Evolutionary conservation across 192 early-diverging fungal species (phyloP).

Genomic region (Gonapodya prolifera): DNA sequence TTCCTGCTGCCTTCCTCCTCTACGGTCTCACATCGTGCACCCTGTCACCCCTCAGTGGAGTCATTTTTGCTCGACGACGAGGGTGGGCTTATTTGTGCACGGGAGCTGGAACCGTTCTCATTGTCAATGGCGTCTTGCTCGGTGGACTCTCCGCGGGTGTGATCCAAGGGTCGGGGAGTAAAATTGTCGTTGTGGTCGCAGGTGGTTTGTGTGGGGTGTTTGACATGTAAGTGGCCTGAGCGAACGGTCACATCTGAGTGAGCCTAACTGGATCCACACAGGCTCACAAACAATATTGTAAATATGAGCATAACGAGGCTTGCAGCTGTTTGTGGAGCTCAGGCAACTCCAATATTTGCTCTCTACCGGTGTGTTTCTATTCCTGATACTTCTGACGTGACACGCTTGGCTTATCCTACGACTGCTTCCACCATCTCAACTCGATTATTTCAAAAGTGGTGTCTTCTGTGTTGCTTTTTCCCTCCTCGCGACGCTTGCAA

Average conservation of each 20-base stretch:
- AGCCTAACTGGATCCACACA: background rate
- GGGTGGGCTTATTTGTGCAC: background rate
- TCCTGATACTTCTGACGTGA: background rate
- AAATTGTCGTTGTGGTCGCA: background rate
- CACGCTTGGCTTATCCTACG: background rate
- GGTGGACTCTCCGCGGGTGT: too few species aligned
- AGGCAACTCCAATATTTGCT: background rate
- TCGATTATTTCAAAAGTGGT: background rate
- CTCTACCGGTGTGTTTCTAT: background rate
- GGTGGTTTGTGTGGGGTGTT: background rate
- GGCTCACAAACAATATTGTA: background rate
- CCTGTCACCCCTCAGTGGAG: background rate
- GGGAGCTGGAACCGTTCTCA: background rate
- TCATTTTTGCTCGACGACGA: background rate
- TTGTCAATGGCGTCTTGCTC: background rate
- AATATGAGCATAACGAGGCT: background rate
- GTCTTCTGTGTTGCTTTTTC: background rate
- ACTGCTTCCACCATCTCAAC: background rate
- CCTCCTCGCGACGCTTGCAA: background rate
- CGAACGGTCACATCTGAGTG: background rate
- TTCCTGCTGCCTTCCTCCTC: background rate
- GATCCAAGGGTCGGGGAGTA: background rate
- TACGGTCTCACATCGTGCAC: background rate
- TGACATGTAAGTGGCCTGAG: background rate
- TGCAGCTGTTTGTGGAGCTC: background rate